phyloP scores from a whole-genome alignment of 148 eudicot species.

The Amaranthus hypochondriacus region DNA sequence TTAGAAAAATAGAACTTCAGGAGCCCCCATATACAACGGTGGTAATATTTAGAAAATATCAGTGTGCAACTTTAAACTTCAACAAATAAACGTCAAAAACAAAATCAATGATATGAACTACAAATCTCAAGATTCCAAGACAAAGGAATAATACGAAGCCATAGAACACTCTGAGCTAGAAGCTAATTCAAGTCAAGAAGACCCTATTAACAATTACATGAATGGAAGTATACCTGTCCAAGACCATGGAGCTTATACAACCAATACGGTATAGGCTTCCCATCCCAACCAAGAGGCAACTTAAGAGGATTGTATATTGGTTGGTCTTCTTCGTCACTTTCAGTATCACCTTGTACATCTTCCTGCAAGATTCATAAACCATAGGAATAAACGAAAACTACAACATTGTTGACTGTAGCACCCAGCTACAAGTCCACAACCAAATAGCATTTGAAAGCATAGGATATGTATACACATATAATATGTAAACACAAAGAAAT shows the following conservation, averaged over 20 bases:
- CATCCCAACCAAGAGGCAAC: constrained; percentile 99
- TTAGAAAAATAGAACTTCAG: constrained; percentile 9
- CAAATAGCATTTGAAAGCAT: neutral
- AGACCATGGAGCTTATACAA: constrained; percentile 97
- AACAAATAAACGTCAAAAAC: neutral
- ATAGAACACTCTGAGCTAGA: neutral
- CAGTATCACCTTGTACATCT: constrained; percentile 74
- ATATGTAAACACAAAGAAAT: neutral
- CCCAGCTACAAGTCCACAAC: neutral
- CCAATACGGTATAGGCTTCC: constrained; percentile 99
- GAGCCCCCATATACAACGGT: neutral
- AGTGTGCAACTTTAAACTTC: neutral
- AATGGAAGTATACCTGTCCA: constrained; percentile 64
- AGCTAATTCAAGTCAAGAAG: neutral
- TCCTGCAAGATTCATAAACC: constrained; percentile 50
- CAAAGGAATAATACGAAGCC: neutral
- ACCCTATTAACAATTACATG: neutral
- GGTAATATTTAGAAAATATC: neutral
- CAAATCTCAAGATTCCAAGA: constrained; percentile 4
- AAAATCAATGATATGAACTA: neutral
- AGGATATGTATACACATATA: neutral
- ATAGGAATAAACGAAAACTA: constrained; percentile 9
- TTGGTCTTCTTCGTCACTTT: constrained; percentile 98
- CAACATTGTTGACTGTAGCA: neutral
- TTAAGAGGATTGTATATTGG: constrained; percentile 93